Base-by-base conservation (phyloP, 2,329 filamentous ascomycete genomes). In the Paramyrothecium roridum region DNA sequence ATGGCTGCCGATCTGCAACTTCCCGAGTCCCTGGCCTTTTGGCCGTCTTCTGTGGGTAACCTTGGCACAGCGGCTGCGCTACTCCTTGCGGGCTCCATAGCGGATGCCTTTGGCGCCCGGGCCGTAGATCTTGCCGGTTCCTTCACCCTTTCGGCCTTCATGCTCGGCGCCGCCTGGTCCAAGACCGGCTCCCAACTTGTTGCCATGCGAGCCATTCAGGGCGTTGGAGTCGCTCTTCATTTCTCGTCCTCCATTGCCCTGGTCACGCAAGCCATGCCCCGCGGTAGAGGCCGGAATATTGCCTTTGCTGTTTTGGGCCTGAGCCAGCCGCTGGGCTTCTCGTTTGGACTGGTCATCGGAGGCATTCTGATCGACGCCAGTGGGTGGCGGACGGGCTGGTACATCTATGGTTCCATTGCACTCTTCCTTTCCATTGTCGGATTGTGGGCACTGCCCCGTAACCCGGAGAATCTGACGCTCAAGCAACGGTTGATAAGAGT, bases 371-470 rank as follows among this genome's bases (percentile, higher is more conserved):
- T 76, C 7, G 74, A 80, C 47, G 73, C 70, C 0, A 61, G 75
- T 3, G 79, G 78, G 1, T 82, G 80, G 80, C 67, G 79, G 3
- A 68, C 70, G 2, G 76, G 73, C 3, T 82, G 76, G 61, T 81
- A 78, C 54, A 54, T 76, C 12, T 67, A 65, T 21, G 71, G 68
- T 2, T 68, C 60, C 8, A 50, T 79, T 2, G 69, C 67, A 1
- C 57, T 78, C 12, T 56, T 66, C 1, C 58, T 76, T 3, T 72
- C 75, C 19, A 43, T 67, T 0, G 59, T 72, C 21, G 72, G 71
- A 1, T 56, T 73, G 20, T 74, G 70, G 68, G 67, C 63, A 20
- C 47, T 77, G 50, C 74, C 74, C 1, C 60, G 58, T 34, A 59
- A 62, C 8, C 56, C 52, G 3, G 57, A 59, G 57, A 69, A 30